Evolutionary conservation across 257 asterid genomes (phyloP).

Genomic region (Scutellaria barbata): DNA sequence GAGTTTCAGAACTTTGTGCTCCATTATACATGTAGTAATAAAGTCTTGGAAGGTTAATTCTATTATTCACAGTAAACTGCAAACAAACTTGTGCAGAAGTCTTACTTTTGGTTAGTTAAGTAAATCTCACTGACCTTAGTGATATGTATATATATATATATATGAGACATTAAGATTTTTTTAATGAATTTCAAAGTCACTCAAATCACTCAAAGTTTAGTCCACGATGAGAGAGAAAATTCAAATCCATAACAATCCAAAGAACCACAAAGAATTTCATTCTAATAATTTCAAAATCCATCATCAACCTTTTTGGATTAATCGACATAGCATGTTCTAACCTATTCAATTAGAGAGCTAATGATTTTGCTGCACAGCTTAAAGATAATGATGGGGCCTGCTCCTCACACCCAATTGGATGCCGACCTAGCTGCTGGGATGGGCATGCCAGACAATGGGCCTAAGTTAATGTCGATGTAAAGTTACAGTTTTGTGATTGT

Average conservation of each 20-base stretch:
- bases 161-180: not conserved
- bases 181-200: not conserved
- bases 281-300: too few relatives aligned
- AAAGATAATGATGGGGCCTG: slow-evolving; percentile 83
- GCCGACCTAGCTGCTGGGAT: slow-evolving; percentile 95
- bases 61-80: not conserved
- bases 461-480: slow-evolving; percentile 76
- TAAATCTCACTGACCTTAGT: not conserved
- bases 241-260: not conserved
- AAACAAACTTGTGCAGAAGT: not conserved
- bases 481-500: not conserved
- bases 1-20: not conserved
- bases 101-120: not conserved
- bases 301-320: not conserved
- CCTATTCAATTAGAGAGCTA: not conserved
- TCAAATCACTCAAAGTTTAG: not conserved
- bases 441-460: slow-evolving; percentile 98
- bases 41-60: not conserved
- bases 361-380: slow-evolving; percentile 49
- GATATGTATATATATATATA: not conserved
- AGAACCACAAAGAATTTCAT: too few relatives aligned
- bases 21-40: not conserved
- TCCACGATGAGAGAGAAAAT: not conserved
- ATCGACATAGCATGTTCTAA: not conserved
- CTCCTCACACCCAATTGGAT: slow-evolving; percentile 87